phyloP scores from a whole-genome alignment of 441 rosid genomes.

The Arabidopsis hybrid region DNA sequence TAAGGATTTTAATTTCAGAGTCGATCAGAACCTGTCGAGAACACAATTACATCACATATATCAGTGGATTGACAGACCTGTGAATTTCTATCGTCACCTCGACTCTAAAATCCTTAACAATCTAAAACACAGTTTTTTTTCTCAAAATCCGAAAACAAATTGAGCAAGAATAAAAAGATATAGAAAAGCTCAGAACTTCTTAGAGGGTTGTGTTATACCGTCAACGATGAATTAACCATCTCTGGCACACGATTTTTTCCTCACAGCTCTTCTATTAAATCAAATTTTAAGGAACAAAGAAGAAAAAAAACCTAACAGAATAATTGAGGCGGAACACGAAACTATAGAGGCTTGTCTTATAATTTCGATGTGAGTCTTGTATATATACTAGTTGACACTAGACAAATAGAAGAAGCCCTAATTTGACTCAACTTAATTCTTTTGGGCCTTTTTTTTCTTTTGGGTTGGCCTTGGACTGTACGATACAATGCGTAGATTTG shows the following conservation, averaged over 20 bases:
- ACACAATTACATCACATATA: constrained; percentile 44
- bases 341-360: not conserved
- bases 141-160: not conserved
- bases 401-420: constrained; percentile 31
- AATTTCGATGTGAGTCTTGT: not conserved
- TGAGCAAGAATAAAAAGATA: not conserved
- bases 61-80: constrained; percentile 51
- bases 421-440: not conserved
- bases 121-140: not conserved
- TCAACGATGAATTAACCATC: constrained; percentile 36
- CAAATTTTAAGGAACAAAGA: not conserved
- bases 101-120: not conserved
- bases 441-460: constrained; percentile 16
- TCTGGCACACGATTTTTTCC: constrained; percentile 41
- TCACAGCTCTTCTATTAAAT: constrained; percentile 28
- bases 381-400: constrained; percentile 9
- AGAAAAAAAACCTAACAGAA: not conserved
- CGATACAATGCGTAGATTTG: not conserved
- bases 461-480: not conserved
- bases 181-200: constrained; percentile 46
- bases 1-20: not conserved
- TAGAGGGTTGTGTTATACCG: constrained; percentile 49
- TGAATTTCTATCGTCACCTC: constrained; percentile 48
- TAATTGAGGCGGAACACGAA: not conserved
- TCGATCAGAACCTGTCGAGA: constrained; percentile 52